These are phyloP conservation scores for Casaregolazyma lundiana DNA, from an alignment of 1,139 yeast genomes.

Conservation along the genomic window DNA sequence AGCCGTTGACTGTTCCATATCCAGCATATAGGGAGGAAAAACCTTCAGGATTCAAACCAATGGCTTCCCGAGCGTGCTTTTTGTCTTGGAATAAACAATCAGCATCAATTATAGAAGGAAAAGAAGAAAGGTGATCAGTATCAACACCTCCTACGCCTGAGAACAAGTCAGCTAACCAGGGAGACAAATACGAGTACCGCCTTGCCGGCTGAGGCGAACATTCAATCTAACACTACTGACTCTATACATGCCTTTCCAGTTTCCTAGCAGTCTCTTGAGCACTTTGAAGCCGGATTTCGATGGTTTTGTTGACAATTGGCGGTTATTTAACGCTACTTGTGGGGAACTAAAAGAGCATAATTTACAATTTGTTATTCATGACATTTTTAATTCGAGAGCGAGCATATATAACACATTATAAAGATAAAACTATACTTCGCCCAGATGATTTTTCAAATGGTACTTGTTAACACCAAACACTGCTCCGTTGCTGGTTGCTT, in stretches of 20 bases:
- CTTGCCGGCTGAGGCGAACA: no score
- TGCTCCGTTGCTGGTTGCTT: no score
- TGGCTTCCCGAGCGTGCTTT: slow-evolving; percentile 21
- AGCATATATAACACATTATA: neutral
- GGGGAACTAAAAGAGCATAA: no score
- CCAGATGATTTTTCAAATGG: neutral
- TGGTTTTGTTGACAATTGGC: no score
- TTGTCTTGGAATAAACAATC: slow-evolving; percentile 26
- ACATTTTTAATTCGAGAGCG: neutral
- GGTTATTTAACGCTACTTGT: no score
- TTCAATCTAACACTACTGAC: no score
- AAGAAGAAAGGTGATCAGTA: slow-evolving; percentile 17
- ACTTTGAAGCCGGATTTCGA: no score
- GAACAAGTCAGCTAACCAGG: slow-evolving; percentile 37
- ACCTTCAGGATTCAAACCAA: neutral
- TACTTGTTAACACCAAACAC: neutral
- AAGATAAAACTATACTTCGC: neutral
- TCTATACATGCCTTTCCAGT: no score
- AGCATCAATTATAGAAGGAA: slow-evolving; percentile 16
- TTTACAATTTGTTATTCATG: neutral
- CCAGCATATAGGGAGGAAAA: slow-evolving; percentile 15
- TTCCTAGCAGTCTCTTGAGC: no score
- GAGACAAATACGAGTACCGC: no score
- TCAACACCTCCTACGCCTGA: slow-evolving; percentile 36
- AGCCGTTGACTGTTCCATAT: slow-evolving; percentile 9